phyloP scores from a whole-genome alignment of 2,329 filamentous ascomycete species.

The Lomentospora prolificans region DNA sequence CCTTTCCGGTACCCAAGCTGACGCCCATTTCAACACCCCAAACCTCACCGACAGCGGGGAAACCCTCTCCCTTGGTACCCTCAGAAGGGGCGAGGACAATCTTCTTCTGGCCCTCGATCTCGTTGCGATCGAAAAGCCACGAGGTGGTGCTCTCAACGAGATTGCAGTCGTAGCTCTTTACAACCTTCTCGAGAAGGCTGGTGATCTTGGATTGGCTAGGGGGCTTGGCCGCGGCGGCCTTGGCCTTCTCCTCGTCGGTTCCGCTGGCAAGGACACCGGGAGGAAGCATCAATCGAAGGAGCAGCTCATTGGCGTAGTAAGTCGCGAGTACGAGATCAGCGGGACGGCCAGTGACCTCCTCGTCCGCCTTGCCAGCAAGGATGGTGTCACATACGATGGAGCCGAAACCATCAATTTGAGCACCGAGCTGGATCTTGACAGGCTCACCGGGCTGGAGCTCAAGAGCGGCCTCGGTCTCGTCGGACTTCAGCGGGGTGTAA shows the following conservation, averaged over 20 bases:
- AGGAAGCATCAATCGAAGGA: constrained; percentile 83
- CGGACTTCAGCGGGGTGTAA: constrained; percentile 84
- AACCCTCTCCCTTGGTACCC: constrained; percentile 81
- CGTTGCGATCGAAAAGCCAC: constrained; percentile 93
- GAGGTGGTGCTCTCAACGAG: constrained; percentile 96
- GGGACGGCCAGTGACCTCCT: constrained; percentile 61
- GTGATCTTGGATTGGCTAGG: constrained; percentile 83
- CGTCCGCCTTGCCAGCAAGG: constrained; percentile 57
- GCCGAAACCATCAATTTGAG: constrained; percentile 94
- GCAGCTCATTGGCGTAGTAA: constrained; percentile 90
- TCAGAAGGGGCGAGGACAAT: constrained; percentile 85
- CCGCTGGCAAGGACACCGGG: constrained; percentile 76
- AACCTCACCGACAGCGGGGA: constrained; percentile 81
- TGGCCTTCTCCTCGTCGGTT: constrained; percentile 91
- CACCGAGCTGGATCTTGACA: constrained; percentile 97
- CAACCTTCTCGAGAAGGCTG: constrained; percentile 79
- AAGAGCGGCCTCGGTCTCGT: constrained; percentile 71
- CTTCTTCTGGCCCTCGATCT: constrained; percentile 97
- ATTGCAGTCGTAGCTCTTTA: constrained; percentile 82
- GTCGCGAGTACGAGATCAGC: constrained; percentile 87
- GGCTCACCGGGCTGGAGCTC: constrained; percentile 77
- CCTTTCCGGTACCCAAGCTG: constrained; percentile 83
- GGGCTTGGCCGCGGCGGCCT: constrained; percentile 72
- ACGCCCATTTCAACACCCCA: constrained; percentile 98
- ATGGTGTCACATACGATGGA: constrained; percentile 94